These are phyloP conservation scores for Backusella macrospora DNA, from an alignment of 192 early-diverging fungal genomes.

Conservation along the genomic window DNA sequence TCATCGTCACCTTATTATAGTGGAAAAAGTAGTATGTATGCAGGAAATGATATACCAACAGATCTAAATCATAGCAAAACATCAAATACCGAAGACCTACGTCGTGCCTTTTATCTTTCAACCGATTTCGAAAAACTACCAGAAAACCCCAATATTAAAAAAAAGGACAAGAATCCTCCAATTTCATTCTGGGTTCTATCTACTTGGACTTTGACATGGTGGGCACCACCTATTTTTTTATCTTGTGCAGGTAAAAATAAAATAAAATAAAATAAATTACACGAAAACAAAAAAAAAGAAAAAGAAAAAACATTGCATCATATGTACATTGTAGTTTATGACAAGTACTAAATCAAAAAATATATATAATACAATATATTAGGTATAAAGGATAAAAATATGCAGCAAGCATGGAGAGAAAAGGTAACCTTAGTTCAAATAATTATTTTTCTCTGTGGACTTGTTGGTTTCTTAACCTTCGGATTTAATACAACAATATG, in stretches of 20 bases:
- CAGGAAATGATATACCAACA: not conserved
- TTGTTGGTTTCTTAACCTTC: conserved; percentile 84
- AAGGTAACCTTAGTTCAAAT: conserved; percentile 85
- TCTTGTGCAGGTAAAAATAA: conserved; percentile 22
- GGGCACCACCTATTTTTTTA: conserved; percentile 28
- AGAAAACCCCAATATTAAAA: not conserved
- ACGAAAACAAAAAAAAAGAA: not conserved
- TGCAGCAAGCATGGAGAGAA: conserved; percentile 87
- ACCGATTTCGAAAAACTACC: not conserved
- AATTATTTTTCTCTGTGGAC: conserved; percentile 70
- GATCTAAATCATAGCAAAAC: not conserved
- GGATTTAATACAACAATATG: conserved; percentile 75
- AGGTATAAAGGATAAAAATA: conserved; percentile 42
- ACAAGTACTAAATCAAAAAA: not conserved
- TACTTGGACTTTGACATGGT: conserved; percentile 32
- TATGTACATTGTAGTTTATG: no score
- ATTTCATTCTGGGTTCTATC: conserved; percentile 17
- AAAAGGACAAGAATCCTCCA: not conserved
- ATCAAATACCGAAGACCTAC: not conserved
- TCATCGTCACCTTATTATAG: not conserved
- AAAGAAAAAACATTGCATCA: not conserved
- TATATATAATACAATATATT: conserved; percentile 8
- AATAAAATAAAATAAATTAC: not conserved
- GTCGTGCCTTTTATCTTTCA: conserved; percentile 9
- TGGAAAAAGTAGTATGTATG: not conserved